Conservation (phyloP, 2,329 filamentous ascomycete species). For the Tolypocladium cylindrosporum region DNA sequence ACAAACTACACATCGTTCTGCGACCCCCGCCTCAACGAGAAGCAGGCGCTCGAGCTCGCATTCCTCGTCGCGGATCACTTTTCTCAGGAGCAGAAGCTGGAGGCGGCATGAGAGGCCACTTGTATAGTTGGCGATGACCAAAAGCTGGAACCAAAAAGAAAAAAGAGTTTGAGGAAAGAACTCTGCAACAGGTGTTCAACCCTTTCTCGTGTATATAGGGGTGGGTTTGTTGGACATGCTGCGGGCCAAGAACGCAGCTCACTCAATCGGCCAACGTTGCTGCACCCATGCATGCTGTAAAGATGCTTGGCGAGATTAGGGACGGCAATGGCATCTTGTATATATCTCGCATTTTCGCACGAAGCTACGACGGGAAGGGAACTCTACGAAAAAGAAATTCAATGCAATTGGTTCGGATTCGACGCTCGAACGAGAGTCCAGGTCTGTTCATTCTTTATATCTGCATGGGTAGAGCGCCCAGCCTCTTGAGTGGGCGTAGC, state of each 20-base stretch:
- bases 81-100: constrained; percentile 24
- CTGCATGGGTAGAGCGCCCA: neutral
- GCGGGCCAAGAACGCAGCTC: too few species aligned
- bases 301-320: neutral
- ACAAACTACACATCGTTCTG: constrained; percentile 95
- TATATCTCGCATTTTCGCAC: neutral
- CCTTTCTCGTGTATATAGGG: neutral
- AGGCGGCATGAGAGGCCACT: neutral
- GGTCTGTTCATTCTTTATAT: too few species aligned
- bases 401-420: neutral
- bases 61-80: constrained; percentile 86
- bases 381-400: neutral
- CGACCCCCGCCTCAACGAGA: constrained; percentile 91
- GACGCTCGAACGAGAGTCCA: neutral
- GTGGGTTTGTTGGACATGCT: neutral
- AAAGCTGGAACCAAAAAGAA: neutral
- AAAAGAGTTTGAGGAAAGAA: neutral
- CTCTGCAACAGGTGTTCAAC: neutral
- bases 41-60: constrained; percentile 89
- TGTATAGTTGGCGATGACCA: too few species aligned
- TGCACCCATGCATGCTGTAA: neutral
- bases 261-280: neutral
- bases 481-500: neutral
- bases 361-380: neutral
- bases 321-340: neutral